Evolutionary conservation across 2,329 filamentous ascomycete species (phyloP).

Genomic region (Ascochyta koolunga): DNA sequence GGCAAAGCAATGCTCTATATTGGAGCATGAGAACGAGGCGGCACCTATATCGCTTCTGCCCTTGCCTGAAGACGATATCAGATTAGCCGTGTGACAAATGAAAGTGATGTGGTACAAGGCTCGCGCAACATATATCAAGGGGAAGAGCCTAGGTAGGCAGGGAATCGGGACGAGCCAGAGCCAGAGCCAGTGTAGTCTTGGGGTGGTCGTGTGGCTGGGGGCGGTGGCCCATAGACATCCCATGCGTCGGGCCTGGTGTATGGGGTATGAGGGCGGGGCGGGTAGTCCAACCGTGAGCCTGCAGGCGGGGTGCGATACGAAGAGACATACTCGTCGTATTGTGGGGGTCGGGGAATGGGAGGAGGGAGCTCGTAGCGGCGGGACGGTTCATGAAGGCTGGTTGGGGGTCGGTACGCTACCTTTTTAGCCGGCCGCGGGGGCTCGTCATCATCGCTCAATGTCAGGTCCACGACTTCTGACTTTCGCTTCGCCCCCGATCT

Average conservation of each 20-base stretch:
- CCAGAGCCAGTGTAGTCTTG: conserved; percentile 18
- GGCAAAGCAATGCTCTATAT: neutral
- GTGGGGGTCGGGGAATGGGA: conserved; percentile 28
- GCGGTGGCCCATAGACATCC: conserved; percentile 12
- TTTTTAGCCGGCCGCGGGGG: conserved; percentile 46
- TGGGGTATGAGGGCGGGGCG: conserved; percentile 16
- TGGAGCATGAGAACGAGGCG: conserved; percentile 3
- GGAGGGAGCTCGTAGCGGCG: conserved; percentile 40
- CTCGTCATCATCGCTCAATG: conserved; percentile 54
- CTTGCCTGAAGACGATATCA: conserved; percentile 26
- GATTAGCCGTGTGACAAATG: conserved; percentile 32
- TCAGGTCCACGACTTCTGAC: conserved; percentile 57
- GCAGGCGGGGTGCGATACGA: conserved; percentile 32
- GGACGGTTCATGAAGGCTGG: conserved; percentile 41
- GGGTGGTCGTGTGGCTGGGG: conserved; percentile 8
- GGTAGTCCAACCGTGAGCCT: conserved; percentile 26
- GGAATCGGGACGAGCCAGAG: conserved; percentile 35
- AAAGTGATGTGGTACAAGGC: conserved; percentile 15
- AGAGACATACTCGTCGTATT: conserved; percentile 19
- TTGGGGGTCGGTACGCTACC: conserved; percentile 50
- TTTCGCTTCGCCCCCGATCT: conserved; percentile 51
- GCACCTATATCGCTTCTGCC: conserved; percentile 40
- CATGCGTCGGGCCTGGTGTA: conserved; percentile 7
- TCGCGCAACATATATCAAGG: conserved; percentile 28
- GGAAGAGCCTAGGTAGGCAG: conserved; percentile 35